Evolutionary conservation across 2,329 filamentous ascomycete species (phyloP).

Genomic region (Pseudogymnoascus sp.): DNA sequence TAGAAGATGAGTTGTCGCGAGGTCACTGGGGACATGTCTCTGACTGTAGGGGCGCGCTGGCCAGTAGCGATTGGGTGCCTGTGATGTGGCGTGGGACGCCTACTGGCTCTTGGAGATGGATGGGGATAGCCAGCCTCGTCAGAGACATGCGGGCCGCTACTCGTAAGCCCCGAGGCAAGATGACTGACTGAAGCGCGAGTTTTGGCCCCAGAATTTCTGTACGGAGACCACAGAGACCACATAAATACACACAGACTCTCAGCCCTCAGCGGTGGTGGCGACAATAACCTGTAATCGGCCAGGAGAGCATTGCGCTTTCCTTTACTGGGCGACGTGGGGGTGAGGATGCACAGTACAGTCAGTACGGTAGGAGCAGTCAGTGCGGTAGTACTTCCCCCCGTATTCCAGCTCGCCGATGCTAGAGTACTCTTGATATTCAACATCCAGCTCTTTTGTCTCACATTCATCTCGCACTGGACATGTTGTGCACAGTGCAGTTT

Average conservation of each 20-base stretch:
- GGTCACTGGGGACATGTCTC: background rate
- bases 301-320: background rate
- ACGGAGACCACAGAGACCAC: background rate
- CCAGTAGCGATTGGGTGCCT: constrained; percentile 6
- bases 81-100: background rate
- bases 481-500: background rate
- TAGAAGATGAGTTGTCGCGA: background rate
- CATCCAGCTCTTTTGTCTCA: background rate
- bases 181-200: constrained; percentile 4
- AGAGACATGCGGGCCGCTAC: background rate
- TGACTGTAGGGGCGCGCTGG: background rate
- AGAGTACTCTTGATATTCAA: background rate
- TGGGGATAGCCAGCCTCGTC: background rate
- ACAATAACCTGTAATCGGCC: background rate
- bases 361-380: background rate
- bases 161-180: constrained; percentile 2
- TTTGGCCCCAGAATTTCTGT: background rate
- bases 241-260: background rate
- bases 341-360: background rate
- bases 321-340: background rate
- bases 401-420: background rate
- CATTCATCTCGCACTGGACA: background rate
- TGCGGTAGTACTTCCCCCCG: background rate
- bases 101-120: constrained; percentile 1
- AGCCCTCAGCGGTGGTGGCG: background rate